Evolutionary conservation across 257 asterid species (phyloP).

Genomic region (Jaltomata sinuosa): DNA sequence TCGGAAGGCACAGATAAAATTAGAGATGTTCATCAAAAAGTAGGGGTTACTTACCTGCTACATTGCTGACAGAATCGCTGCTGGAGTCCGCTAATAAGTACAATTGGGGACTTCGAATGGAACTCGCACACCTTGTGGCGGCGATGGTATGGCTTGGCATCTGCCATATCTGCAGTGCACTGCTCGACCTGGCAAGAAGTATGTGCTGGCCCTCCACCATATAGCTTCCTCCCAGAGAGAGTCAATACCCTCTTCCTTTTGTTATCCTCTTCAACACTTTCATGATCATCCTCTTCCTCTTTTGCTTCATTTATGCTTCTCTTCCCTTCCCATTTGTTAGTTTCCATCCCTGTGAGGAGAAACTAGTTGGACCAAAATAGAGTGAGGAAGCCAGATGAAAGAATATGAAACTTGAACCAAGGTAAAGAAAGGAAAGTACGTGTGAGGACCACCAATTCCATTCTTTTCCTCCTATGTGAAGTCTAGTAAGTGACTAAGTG

Average conservation of each 20-base stretch:
- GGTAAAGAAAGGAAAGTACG: conserved; percentile 22
- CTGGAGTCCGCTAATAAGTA: conserved; percentile 38
- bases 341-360: conserved; percentile 39
- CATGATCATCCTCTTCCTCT: conserved; percentile 50
- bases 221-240: conserved; percentile 27
- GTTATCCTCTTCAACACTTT: conserved; percentile 37
- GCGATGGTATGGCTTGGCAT: conserved; percentile 67
- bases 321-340: conserved; percentile 50
- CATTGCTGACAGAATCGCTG: conserved; percentile 98
- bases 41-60: conserved; percentile 58
- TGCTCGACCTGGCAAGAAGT: conserved; percentile 61
- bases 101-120: conserved; percentile 74
- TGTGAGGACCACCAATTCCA: conserved; percentile 74
- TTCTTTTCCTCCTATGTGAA: conserved; percentile 24
- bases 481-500: conserved; percentile 26
- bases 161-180: conserved; percentile 54
- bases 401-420: conserved; percentile 10
- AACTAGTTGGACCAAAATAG: conserved; percentile 8
- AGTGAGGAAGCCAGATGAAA: conserved; percentile 22
- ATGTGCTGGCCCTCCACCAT: conserved; percentile 34
- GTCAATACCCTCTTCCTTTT: conserved; percentile 40
- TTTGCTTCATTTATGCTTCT: conserved; percentile 28
- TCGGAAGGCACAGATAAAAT: not conserved
- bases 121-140: conserved; percentile 80
- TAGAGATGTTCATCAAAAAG: not conserved